Base-by-base conservation (phyloP, 441 rosid species). In the Erodium texanum region DNA sequence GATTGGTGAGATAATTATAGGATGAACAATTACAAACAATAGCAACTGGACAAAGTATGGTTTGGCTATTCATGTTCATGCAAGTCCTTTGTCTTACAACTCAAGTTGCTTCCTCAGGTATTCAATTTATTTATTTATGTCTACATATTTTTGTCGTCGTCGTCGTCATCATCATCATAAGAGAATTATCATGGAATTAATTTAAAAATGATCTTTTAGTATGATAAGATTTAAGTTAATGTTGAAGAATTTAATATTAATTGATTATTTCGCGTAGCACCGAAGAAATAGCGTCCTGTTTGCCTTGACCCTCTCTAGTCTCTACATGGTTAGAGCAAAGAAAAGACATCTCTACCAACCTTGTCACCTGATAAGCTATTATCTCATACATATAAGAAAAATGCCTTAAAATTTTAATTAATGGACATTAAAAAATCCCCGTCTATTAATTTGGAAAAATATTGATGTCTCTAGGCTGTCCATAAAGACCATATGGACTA, bases 11-110 rank as follows among this genome's bases (percentile, higher is more conserved):
- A n/a, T n/a, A n/a, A 45, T 45, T 45, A 12, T 45, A 45, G 12
- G 54, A n/a, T 50, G 56, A 6, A 7, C 20, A 50, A 50, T 50
- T 50, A 16, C 58, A n/a, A 50, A 50, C 7, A 50, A n/a, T 50
- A n/a, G 5, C 54, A 48, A 50, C 10, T 50, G 20, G 20, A 50
- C 58, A 16, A 50, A 50, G 58, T 20, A 50, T 16, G 23, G 11
- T 56, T 19, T 56, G 24, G 62, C 62, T 56, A 20, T 56, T 56
- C 19, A 56, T 56, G 6, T 56, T 56, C 62, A 56, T 56, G 62
- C 24, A 56, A 56, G 24, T 56, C 62, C 7, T 56, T 19, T 56
- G 62, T 56, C 62, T 18, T 56, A 8, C 24, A 3, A 7, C 62
- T 56, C 24, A 56, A 8, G 24, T 56, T 56, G 62, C 24, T 56